Evolutionary conservation across 2,329 filamentous ascomycete genomes (phyloP).

Genomic region (Cordyceps militaris): DNA sequence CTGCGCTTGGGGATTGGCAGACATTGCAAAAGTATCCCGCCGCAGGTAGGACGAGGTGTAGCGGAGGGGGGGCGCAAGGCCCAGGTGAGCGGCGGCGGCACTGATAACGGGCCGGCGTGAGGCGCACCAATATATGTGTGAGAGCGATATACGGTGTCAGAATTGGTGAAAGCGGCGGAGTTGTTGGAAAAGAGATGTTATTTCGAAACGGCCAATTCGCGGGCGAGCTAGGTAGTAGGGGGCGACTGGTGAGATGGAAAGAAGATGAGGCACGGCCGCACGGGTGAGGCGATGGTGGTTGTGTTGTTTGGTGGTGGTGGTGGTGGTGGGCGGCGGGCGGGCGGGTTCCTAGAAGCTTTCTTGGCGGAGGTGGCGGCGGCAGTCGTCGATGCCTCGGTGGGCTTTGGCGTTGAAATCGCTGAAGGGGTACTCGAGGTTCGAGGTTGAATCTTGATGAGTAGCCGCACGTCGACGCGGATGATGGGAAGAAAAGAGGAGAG

Average conservation of each 20-base stretch:
- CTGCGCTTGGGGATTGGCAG: conserved; percentile 22
- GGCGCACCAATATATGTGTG: background rate
- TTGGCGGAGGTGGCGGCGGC: conserved; percentile 1
- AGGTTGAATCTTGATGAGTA: too few species aligned
- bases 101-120: background rate
- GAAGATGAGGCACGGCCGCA: background rate
- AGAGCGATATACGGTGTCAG: background rate
- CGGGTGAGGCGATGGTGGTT: background rate
- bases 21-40: background rate
- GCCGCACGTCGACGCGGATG: too few species aligned
- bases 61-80: conserved; percentile 1
- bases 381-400: background rate
- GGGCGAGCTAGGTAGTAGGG: background rate
- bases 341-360: background rate
- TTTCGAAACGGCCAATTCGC: background rate
- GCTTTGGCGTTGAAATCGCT: background rate
- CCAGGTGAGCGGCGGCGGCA: background rate
- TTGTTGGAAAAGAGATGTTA: background rate
- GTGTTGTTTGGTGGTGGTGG: background rate
- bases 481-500: background rate
- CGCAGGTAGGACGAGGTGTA: background rate
- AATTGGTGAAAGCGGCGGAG: background rate
- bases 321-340: background rate
- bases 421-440: background rate
- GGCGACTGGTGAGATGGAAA: background rate